Percentiles rank a stretch among this genome's conserved stretches.
Evolutionary conservation across 2,329 filamentous ascomycete species (phyloP).

Genomic region (Penicillium sp.): DNA sequence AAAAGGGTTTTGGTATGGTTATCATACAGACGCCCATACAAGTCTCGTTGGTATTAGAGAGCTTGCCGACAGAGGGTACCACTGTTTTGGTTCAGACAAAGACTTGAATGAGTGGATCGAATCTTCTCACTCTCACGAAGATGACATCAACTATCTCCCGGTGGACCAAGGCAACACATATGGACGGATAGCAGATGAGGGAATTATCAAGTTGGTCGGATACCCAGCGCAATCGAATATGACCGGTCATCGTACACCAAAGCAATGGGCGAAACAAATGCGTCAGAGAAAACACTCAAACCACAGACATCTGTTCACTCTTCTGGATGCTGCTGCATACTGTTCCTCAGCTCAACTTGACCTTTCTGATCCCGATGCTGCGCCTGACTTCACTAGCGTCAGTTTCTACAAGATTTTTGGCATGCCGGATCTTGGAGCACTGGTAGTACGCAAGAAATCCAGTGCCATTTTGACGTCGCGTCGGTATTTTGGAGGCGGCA

Average conservation of each 20-base stretch:
- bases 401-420: conserved; percentile 98
- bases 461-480: conserved; percentile 61
- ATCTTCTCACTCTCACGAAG: background rate
- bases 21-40: conserved; percentile 81
- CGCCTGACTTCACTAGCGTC: conserved; percentile 80
- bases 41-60: conserved; percentile 79
- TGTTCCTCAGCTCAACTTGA: conserved; percentile 74
- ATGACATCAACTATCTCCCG: background rate
- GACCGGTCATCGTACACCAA: conserved; percentile 72
- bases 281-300: conserved; percentile 30
- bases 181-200: conserved; percentile 16
- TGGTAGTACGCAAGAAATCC: conserved; percentile 73
- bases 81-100: conserved; percentile 62
- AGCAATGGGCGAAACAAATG: conserved; percentile 60
- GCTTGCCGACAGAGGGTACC: conserved; percentile 56
- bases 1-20: conserved; percentile 67
- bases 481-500: conserved; percentile 88
- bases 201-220: conserved; percentile 56
- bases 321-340: conserved; percentile 80
- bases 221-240: conserved; percentile 93
- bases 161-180: conserved; percentile 23
- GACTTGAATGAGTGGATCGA: conserved; percentile 64
- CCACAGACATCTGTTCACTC: conserved; percentile 54
- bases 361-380: conserved; percentile 55
- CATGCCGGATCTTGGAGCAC: conserved; percentile 82